Evolutionary conservation across 169 alveolate species (phyloP).

Genomic region (Plasmodium gonderi): DNA sequence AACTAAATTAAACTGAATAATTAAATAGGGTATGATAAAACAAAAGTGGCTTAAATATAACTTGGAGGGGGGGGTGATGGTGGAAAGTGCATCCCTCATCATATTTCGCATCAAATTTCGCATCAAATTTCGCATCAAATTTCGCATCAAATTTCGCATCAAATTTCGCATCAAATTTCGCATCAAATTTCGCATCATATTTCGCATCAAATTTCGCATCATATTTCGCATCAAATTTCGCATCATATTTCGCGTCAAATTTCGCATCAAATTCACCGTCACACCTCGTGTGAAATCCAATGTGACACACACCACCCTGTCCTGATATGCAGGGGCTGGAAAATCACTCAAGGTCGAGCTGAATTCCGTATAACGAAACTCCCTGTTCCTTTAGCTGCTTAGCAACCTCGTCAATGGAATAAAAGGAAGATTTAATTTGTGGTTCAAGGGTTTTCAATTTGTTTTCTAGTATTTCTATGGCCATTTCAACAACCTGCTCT

Average conservation of each 20-base stretch:
- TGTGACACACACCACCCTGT: not conserved
- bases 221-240: not conserved
- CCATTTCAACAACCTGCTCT: constrained; percentile 92
- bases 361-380: constrained; percentile 68
- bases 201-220: not conserved
- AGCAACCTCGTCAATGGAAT: constrained; percentile 69
- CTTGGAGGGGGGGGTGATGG: no score
- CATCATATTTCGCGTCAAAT: not conserved
- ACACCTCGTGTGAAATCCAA: not conserved
- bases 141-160: no score
- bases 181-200: no score
- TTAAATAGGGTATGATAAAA: no score
- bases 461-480: constrained; percentile 87
- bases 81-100: no score
- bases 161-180: no score
- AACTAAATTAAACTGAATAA: no score
- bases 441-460: constrained; percentile 79
- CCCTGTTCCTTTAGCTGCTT: constrained; percentile 73
- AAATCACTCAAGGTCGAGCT: constrained; percentile 38
- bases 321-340: not conserved
- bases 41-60: no score
- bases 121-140: no score
- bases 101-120: no score
- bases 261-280: not conserved
- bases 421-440: constrained; percentile 65